Evolutionary conservation across 805 yeast species (phyloP), one percentile per base, ranked within the genome.

Genomic region (Hanseniaspora guilliermondii): DNA sequence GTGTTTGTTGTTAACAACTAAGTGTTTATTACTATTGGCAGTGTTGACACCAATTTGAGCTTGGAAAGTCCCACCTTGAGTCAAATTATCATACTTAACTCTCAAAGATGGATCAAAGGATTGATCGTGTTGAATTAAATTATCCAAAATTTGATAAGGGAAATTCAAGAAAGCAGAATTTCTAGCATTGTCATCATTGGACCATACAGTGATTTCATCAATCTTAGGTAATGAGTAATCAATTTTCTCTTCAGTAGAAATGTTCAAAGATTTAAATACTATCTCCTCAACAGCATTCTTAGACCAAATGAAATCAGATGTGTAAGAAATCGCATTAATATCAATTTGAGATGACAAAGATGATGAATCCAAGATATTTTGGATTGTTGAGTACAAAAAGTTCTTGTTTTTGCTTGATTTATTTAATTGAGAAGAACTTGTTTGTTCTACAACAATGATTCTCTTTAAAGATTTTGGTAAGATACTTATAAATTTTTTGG

Each of bases 31-130:
- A 45, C 62, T 56, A 6, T 48, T 57, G 33, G 64, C 59, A 2
- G 65, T 58, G 37, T 59, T 58, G 3, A 65, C 57, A 6, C 76
- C 69, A 27, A 72, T 67, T 62, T 83, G 85, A 38, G 88, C 76
- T 67, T 83, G 86, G 65, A 82, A 80, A 8, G 78, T 64, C 58
- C 97, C 97, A 36, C 89, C 91, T 50, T 76, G 77, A 16, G 79
- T 71, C 37, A 74, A 65, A 66, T 86, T 88, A 67, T 91, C 95
- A 62, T 73, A 87, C 62, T 77, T 78, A 50, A 84, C 76, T 65
- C 84, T 75, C 65, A 78, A 76, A 53, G 75, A 68, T 55, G 83
- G 75, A 44, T 52, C 55, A 27, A 44, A 52, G 19, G 47, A 40
- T 12, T 47, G 37, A 19, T 44, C 47, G 38, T 52, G 55, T 37